Evolutionary conservation across 148 eudicot species (phyloP).

Genomic region (Dianthus caryophyllus): DNA sequence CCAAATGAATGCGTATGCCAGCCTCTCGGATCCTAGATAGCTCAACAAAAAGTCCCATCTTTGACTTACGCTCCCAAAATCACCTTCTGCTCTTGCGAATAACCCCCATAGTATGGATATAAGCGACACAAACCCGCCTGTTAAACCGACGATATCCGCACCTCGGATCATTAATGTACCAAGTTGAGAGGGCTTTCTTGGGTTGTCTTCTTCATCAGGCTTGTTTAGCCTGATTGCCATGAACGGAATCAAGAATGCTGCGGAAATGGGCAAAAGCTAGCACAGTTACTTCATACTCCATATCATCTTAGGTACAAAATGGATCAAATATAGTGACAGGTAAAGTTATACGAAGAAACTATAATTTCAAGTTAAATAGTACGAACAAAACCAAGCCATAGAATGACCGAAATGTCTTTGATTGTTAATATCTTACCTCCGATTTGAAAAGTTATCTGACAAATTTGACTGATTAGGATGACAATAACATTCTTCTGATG

Average conservation of each 20-base stretch:
- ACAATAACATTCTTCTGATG: neutral
- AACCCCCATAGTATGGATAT: conserved; percentile 67
- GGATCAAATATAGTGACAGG: neutral
- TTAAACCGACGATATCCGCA: conserved; percentile 61
- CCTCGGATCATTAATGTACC: conserved; percentile 66
- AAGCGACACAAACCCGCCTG: conserved; percentile 54
- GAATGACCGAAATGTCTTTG: neutral
- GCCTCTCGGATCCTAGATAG: conserved; percentile 76
- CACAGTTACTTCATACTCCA: neutral
- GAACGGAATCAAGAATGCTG: conserved; percentile 95
- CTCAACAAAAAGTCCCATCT: conserved; percentile 58
- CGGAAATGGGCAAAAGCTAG: conserved; percentile 1
- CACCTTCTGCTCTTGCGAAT: conserved; percentile 59
- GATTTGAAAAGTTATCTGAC: neutral
- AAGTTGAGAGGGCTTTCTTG: conserved; percentile 55
- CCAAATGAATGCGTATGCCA: conserved; percentile 93
- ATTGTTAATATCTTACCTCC: neutral
- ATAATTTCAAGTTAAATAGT: neutral
- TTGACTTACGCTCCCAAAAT: conserved; percentile 56
- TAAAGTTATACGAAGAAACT: neutral
- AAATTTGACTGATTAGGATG: neutral
- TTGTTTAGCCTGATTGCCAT: conserved; percentile 86
- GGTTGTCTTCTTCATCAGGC: conserved; percentile 36
- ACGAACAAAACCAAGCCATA: too few relatives aligned
- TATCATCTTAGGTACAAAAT: neutral